Base-by-base conservation (phyloP, 352 stramenopile species). In the Globisporangium camurandrum region DNA sequence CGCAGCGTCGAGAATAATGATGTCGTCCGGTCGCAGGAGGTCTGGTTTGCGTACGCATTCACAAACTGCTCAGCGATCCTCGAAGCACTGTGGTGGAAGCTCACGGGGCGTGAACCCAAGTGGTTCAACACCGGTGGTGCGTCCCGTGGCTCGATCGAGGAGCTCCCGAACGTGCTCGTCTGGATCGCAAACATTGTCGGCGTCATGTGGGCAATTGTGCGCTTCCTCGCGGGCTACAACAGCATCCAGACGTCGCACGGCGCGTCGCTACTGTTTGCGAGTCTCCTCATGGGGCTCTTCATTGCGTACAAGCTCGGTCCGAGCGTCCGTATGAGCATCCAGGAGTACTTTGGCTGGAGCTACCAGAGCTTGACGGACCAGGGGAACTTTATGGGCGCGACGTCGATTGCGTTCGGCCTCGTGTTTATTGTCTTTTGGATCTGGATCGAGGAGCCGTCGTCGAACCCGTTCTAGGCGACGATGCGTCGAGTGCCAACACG, bases 291-390 rank as follows among this genome's bases (percentile, higher is more conserved):
- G 48, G 84, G 84, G 47, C 85, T 89, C 53, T 94, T 84, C 66
- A 76, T 93, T 50, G 88, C 89, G 81, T 75, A 61, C 51, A 75
- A 94, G 56, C 87, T 86, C 51, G 91, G 89, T 69, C 84, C 84
- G 46, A 94, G 93, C 81, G 84, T 94, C 52, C 91, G 91, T 71
- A 94, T 94, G 84, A 94, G 84, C 69, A 86, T 94, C 62, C 86
- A 76, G 22, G 79, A 90, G 68, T 94, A 94, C 72, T 90, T 75
- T 71, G 83, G 83, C 14, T 94, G 83, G 83, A 79, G 91, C 57
- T 81, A 94, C 75, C 92, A 78, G 24, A 55, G 67, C 14, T 76
- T 79, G 23, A 94, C 83, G 8, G 91, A 91, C 64, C 77, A 77
- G 43, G 83, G 78, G 3, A 92, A 92, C 62, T 66, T 94, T 24